Conservation (phyloP, 2,329 filamentous ascomycete species). For the Cytospora paraplurivora region DNA sequence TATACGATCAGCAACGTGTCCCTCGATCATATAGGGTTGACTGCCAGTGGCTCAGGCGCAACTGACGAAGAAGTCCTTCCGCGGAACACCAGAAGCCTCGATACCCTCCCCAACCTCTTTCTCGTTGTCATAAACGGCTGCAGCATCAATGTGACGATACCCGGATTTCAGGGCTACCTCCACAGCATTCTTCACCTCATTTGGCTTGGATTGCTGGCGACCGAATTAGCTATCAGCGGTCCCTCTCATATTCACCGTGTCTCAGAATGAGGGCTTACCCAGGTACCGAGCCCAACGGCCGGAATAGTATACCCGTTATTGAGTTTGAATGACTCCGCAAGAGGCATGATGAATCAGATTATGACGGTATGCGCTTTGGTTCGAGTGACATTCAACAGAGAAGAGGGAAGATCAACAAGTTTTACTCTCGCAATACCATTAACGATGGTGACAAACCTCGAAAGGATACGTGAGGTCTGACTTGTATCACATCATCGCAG, state of each 20-base stretch:
- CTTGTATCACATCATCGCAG: slow-evolving; percentile 7
- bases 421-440: background rate
- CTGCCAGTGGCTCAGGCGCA: too few relatives aligned
- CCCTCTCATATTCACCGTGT: background rate
- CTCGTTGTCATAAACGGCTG: slow-evolving; percentile 42
- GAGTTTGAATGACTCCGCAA: slow-evolving; percentile 23
- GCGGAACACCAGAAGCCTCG: slow-evolving; percentile 38
- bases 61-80: slow-evolving; percentile 37
- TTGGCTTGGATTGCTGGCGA: slow-evolving; percentile 43
- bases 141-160: slow-evolving; percentile 45
- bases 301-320: slow-evolving; percentile 22
- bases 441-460: background rate
- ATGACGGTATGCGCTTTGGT: background rate
- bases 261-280: slow-evolving; percentile 17
- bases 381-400: background rate
- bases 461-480: background rate
- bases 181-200: slow-evolving; percentile 56
- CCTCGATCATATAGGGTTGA: background rate
- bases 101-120: slow-evolving; percentile 40
- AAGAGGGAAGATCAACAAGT: background rate
- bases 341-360: slow-evolving; percentile 6
- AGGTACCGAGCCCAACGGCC: slow-evolving; percentile 25
- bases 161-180: slow-evolving; percentile 41
- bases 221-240: slow-evolving; percentile 1
- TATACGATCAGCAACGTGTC: background rate